Evolutionary conservation across 495 filamentous ascomycete species (phyloP).

Genomic region (Penicillium dipodomyicola): DNA sequence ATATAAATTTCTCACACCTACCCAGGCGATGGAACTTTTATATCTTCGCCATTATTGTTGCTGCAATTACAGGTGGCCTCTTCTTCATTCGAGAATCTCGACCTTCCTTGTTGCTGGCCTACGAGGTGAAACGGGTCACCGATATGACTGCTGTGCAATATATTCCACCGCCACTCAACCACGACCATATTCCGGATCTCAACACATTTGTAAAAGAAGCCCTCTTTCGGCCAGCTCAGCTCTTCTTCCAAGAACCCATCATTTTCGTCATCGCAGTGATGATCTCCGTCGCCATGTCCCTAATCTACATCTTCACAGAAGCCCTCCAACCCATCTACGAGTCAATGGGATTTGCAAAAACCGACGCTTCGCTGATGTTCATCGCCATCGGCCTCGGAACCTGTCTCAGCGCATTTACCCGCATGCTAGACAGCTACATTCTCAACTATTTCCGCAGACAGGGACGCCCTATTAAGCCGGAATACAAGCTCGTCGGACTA

Average conservation of each 20-base stretch:
- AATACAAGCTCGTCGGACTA: constrained; percentile 52
- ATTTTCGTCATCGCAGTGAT: constrained; percentile 47
- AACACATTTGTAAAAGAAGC: constrained; percentile 38
- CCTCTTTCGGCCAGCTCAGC: constrained; percentile 41
- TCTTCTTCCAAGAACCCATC: constrained; percentile 52
- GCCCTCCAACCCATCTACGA: constrained; percentile 46
- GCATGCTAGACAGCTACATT: constrained; percentile 42
- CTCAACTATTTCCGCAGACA: constrained; percentile 25
- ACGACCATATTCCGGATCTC: constrained; percentile 42
- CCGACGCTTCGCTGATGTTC: constrained; percentile 44
- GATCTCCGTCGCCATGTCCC: constrained; percentile 44
- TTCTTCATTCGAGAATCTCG: constrained; percentile 44
- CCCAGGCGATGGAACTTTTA: constrained; percentile 48
- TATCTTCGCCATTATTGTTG: constrained; percentile 42
- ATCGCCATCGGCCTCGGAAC: constrained; percentile 47
- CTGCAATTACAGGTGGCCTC: constrained; percentile 30
- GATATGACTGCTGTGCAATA: constrained; percentile 20
- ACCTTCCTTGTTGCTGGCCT: constrained; percentile 39
- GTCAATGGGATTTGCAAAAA: constrained; percentile 37
- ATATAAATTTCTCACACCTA: not conserved
- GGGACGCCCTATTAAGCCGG: constrained; percentile 35
- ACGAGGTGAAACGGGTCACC: constrained; percentile 30
- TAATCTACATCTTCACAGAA: constrained; percentile 58
- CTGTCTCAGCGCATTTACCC: constrained; percentile 39
- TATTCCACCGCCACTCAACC: constrained; percentile 35